These are phyloP conservation scores for Gryganskiella cystojenkinii DNA, from an alignment of 192 early-diverging fungal species.

Conservation along the genomic window DNA sequence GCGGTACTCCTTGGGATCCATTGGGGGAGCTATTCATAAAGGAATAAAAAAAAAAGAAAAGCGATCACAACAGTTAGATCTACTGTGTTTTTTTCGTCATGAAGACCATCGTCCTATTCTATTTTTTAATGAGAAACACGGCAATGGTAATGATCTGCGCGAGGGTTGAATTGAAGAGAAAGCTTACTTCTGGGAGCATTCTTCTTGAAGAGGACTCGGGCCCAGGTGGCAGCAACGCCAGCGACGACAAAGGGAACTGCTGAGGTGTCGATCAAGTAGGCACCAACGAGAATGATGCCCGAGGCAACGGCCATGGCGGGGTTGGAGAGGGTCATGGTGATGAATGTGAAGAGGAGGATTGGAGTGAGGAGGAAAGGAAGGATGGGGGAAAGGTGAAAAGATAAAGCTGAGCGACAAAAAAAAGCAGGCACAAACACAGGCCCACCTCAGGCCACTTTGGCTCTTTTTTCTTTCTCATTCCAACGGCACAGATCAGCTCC, in stretches of 20 bases:
- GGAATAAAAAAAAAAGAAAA: not conserved
- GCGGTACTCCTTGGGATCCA: constrained; percentile 79
- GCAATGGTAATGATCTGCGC: not conserved
- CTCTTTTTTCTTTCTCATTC: not conserved
- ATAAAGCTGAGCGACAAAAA: not conserved
- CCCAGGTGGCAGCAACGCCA: constrained; percentile 49
- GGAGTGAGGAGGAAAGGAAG: not conserved
- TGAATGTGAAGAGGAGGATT: not conserved
- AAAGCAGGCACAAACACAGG: not conserved
- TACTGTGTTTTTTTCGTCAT: too few relatives aligned
- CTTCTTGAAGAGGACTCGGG: constrained; percentile 36
- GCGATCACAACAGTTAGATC: too few relatives aligned
- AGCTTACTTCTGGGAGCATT: constrained; percentile 22
- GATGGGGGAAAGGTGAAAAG: not conserved
- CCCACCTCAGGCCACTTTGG: not conserved
- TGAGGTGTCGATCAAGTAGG: constrained; percentile 32
- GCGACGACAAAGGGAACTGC: constrained; percentile 35
- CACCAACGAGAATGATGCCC: constrained; percentile 28
- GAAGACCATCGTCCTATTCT: not conserved
- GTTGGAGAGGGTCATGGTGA: constrained; percentile 38
- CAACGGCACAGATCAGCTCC: not conserved
- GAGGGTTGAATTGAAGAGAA: not conserved
- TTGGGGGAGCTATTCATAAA: constrained; percentile 54
- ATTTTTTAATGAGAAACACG: not conserved
- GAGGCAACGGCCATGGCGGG: constrained; percentile 34